phyloP scores from a whole-genome alignment of 176 grass and related monocot species.

The Aegilops speltoides region DNA sequence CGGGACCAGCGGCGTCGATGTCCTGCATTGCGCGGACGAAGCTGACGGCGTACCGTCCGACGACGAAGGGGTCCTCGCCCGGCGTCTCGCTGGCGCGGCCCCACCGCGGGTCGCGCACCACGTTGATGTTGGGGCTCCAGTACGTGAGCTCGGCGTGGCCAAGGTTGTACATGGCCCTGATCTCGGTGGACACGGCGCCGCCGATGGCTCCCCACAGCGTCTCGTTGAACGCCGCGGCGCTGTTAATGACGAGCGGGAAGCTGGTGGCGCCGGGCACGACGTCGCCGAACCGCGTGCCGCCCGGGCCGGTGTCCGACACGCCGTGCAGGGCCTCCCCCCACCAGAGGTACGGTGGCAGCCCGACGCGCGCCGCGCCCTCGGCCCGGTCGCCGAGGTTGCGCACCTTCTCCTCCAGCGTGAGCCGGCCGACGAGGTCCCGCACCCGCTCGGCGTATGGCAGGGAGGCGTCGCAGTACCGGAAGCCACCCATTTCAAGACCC shows the following conservation, averaged over 20 bases:
- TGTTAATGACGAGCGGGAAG: conserved; percentile 58
- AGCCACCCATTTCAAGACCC: conserved; percentile 29
- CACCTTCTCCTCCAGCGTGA: conserved; percentile 57
- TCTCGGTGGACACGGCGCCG: conserved; percentile 40
- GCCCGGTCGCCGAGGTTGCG: conserved; percentile 44
- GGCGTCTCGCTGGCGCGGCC: conserved; percentile 64
- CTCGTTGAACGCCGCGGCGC: conserved; percentile 51
- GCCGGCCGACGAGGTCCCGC: conserved; percentile 38
- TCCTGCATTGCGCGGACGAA: conserved; percentile 68
- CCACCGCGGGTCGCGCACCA: conserved; percentile 71
- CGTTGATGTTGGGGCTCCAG: conserved; percentile 81
- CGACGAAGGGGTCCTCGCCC: conserved; percentile 64
- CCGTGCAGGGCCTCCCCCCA: conserved; percentile 76
- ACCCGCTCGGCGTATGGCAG: conserved; percentile 43
- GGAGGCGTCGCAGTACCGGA: conserved; percentile 49
- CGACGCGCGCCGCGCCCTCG: conserved; percentile 30
- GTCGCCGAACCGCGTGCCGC: conserved; percentile 51
- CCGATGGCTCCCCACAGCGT: conserved; percentile 52
- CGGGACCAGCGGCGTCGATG: not conserved
- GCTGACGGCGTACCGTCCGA: conserved; percentile 48
- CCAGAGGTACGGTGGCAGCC: conserved; percentile 43
- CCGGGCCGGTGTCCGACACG: conserved; percentile 38
- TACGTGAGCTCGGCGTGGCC: conserved; percentile 63
- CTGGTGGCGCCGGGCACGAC: conserved; percentile 56
- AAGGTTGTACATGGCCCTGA: conserved; percentile 74